phyloP scores from a whole-genome alignment of 345 rosid species.

The Brassica nigra region DNA sequence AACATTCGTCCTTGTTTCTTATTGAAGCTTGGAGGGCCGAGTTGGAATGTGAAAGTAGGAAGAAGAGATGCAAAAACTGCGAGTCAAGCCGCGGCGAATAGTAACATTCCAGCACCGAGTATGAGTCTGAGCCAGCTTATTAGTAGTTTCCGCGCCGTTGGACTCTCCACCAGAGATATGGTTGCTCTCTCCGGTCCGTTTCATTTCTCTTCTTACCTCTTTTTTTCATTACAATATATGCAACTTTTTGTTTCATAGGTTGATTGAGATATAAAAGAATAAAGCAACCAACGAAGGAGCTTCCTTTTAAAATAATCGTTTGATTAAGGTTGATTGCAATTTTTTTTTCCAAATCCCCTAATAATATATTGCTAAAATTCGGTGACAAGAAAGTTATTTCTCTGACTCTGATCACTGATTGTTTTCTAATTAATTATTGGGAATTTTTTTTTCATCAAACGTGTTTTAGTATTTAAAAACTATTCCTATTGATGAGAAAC shows the following conservation, averaged over 20 bases:
- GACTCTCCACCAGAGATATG: conserved; percentile 74
- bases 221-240: background rate
- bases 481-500: background rate
- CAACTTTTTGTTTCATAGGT: background rate
- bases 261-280: background rate
- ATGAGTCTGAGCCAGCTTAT: conserved; percentile 58
- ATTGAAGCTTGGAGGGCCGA: conserved; percentile 78
- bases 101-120: conserved; percentile 68
- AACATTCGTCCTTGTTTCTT: background rate
- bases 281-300: background rate
- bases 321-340: background rate
- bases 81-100: conserved; percentile 79
- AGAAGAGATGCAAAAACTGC: conserved; percentile 82
- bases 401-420: too few species aligned
- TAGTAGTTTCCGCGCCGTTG: conserved; percentile 58
- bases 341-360: background rate
- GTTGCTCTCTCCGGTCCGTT: conserved; percentile 77
- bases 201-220: conserved; percentile 4
- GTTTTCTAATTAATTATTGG: too few species aligned
- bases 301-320: background rate
- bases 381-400: too few species aligned
- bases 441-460: too few species aligned
- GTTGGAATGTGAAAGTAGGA: conserved; percentile 82
- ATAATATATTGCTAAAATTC: too few species aligned
- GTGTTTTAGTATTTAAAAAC: too few species aligned